phyloP scores from a whole-genome alignment of 768 basidiomycete genomes.

The Suillus hirtellus region DNA sequence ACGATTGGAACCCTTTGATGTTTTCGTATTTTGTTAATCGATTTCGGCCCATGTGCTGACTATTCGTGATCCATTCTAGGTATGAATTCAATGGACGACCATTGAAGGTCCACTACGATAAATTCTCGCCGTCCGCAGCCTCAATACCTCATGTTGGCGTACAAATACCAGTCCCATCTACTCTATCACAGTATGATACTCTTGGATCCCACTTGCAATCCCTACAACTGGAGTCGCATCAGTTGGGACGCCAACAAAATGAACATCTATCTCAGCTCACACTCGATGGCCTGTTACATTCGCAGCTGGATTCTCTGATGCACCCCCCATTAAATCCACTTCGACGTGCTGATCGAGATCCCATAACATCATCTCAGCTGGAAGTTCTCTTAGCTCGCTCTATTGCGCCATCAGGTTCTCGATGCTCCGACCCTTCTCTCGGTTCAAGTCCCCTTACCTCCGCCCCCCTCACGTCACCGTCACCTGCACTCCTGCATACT shows the following conservation, averaged over 20 bases:
- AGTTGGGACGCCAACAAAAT: conserved; percentile 21
- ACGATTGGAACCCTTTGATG: neutral
- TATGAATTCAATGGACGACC: conserved; percentile 86
- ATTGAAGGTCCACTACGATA: conserved; percentile 92
- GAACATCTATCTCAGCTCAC: conserved; percentile 11
- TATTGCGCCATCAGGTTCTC: conserved; percentile 13
- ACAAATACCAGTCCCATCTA: conserved; percentile 18
- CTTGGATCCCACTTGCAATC: conserved; percentile 15
- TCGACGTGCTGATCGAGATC: conserved; percentile 29
- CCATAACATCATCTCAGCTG: conserved; percentile 27
- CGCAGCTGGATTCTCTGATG: conserved; percentile 24
- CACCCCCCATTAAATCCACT: conserved; percentile 24
- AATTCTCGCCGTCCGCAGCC: conserved; percentile 52
- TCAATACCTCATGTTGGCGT: conserved; percentile 26
- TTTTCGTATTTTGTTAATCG: neutral
- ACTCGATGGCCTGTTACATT: conserved; percentile 20
- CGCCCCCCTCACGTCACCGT: conserved; percentile 28
- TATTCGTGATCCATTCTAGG: conserved; percentile 38
- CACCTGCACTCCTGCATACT: conserved; percentile 21
- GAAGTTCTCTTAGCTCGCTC: conserved; percentile 27
- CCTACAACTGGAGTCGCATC: conserved; percentile 6
- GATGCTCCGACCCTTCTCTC: neutral
- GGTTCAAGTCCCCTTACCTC: conserved; percentile 11
- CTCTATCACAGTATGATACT: conserved; percentile 24
- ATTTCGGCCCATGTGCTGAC: conserved; percentile 12